Evolutionary conservation across 1,139 yeast species (phyloP), one percentile per base, ranked within the genome.

Genomic region (Sugiyamaella xylanicola): DNA sequence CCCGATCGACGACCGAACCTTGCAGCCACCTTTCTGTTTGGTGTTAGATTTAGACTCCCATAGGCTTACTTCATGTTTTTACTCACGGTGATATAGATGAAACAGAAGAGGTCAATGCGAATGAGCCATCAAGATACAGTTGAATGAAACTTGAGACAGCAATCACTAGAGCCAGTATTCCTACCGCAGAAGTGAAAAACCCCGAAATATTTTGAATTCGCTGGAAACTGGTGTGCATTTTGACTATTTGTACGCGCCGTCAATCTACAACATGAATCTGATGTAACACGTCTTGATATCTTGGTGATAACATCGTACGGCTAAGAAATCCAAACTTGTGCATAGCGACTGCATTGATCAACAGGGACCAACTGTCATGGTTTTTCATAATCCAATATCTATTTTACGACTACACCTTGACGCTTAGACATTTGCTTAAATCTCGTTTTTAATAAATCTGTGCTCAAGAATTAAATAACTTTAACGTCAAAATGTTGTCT

Each of bases 1-100:
- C 97, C 97, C 65, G 82, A 88, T 59, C 84, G 80, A 66, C 88
- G 83, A 49, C 93, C 84, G 60, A 78, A 79, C 68, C 86, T 87
- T 46, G 46, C 54, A 45, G 46, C 52, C 17, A 43, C 57, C 11
- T 42, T 29, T 25, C 53, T 49, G 29, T 19, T 32, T 21, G 20
- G n/a, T 19, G 53, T 45, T 57, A 48, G 48, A 35, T 41, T n/a
- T n/a, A n/a, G n/a, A n/a, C n/a, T n/a, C n/a, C n/a, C n/a, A n/a
- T n/a, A n/a, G n/a, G n/a, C n/a, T 35, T 9, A 16, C 16, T 42
- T n/a, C 11, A 9, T 8, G 8, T 19, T 15, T 32, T 17, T 27
- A 57, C 67, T 53, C 60, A 62, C 64, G 74, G 68, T 40, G 59
- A 51, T 29, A 72, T 56, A 39, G 60, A 49, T 21, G 57, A 48